Evolutionary conservation across 768 basidiomycete genomes (phyloP).

Genomic region (Lentinula boryana): DNA sequence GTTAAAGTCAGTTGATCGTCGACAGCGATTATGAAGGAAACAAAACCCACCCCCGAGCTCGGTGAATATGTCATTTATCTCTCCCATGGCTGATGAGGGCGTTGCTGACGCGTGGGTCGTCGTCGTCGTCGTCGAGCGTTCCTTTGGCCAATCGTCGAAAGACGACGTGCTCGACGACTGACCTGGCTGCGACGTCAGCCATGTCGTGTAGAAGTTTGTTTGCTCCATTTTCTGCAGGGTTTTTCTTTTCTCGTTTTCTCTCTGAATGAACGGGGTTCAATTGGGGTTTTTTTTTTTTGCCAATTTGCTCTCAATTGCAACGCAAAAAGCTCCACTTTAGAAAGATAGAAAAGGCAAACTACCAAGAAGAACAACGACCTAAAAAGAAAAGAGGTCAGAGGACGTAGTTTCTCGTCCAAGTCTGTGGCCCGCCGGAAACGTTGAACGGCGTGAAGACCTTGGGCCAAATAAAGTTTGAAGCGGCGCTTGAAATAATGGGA

Average conservation of each 20-base stretch:
- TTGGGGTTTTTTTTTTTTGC: not conserved
- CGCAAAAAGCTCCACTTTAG: not conserved
- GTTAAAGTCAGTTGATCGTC: not conserved
- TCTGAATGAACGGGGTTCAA: not conserved
- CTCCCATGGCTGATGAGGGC: not conserved
- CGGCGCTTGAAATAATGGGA: not conserved
- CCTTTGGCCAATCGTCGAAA: constrained; percentile 40
- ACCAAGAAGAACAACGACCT: not conserved
- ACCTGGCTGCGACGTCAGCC: constrained; percentile 29
- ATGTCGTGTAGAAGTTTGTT: constrained; percentile 34
- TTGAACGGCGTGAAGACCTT: not conserved
- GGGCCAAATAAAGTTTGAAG: not conserved
- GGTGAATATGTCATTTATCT: constrained; percentile 1
- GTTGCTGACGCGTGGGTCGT: constrained; percentile 4
- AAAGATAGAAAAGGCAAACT: not conserved
- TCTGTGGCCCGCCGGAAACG: not conserved
- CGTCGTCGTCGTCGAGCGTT: constrained; percentile 18
- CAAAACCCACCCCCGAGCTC: not conserved
- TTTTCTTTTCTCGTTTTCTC: not conserved
- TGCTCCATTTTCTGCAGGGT: constrained; percentile 10
- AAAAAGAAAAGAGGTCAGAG: not conserved
- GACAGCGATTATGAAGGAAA: not conserved
- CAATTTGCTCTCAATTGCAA: not conserved
- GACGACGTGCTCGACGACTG: constrained; percentile 17
- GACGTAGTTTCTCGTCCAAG: not conserved